A percentile compares a stretch with the other conserved stretches of the same genome.
These are phyloP conservation scores for Morella rubra DNA, from an alignment of 306 rosid genomes.

Conservation along the genomic window DNA sequence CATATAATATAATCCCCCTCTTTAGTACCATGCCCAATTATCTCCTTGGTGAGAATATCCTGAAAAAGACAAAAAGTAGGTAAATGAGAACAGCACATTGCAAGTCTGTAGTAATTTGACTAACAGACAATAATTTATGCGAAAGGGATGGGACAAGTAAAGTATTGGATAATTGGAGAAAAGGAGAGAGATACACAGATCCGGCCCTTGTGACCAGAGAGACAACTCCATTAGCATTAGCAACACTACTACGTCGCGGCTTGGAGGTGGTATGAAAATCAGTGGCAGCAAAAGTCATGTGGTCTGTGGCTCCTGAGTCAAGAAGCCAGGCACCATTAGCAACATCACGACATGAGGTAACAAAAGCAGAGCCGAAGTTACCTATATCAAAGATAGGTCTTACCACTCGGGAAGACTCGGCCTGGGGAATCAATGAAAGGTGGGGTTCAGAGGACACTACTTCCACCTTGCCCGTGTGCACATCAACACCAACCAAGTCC, in stretches of 20 bases:
- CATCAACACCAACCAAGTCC: not conserved
- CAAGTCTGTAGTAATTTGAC: too few species aligned
- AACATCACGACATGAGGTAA: not conserved
- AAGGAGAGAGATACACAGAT: not conserved
- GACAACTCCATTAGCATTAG: slow-evolving; percentile 4
- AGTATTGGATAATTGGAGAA: not conserved
- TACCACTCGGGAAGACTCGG: too few species aligned
- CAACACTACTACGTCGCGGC: not conserved
- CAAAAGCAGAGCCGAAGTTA: not conserved
- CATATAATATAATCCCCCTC: too few species aligned
- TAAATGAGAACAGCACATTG: too few species aligned
- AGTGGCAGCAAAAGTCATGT: not conserved
- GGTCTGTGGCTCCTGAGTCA: not conserved
- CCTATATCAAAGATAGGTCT: not conserved
- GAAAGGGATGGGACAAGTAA: slow-evolving; percentile 14
- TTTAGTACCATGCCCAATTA: too few species aligned
- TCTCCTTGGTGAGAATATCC: too few species aligned
- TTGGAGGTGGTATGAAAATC: not conserved
- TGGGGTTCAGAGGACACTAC: slow-evolving; percentile 1
- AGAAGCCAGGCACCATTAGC: slow-evolving; percentile 10
- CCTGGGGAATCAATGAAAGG: not conserved
- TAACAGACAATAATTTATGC: slow-evolving; percentile 3
- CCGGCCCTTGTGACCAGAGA: not conserved
- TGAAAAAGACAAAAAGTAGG: too few species aligned
- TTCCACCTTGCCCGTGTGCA: not conserved